These are phyloP conservation scores for Suillus weaverae DNA, from an alignment of 768 basidiomycete genomes.

Conservation along the genomic window DNA sequence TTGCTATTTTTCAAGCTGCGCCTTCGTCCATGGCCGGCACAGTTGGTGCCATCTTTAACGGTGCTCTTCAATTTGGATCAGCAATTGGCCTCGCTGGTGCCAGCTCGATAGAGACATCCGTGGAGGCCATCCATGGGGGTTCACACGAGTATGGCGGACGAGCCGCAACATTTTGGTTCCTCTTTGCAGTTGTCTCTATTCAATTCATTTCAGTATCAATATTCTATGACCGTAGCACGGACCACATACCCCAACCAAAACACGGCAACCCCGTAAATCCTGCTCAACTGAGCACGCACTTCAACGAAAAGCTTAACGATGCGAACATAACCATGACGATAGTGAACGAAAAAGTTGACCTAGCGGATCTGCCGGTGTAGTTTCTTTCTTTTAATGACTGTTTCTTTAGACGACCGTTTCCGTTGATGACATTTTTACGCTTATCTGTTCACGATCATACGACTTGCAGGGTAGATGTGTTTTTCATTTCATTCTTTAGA, in stretches of 20 bases:
- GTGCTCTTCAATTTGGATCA: conserved; percentile 51
- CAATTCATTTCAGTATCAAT: conserved; percentile 32
- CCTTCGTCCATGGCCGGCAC: conserved; percentile 52
- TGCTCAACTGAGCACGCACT: not conserved
- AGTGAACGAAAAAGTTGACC: not conserved
- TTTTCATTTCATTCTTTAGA: not conserved
- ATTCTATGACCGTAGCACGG: conserved; percentile 34
- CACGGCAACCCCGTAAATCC: not conserved
- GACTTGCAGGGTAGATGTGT: not conserved
- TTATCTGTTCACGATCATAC: not conserved
- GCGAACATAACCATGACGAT: not conserved
- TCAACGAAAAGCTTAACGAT: not conserved
- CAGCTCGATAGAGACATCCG: conserved; percentile 47
- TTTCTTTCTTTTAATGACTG: not conserved
- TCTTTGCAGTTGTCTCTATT: conserved; percentile 37
- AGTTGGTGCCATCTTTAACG: conserved; percentile 56
- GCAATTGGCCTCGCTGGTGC: conserved; percentile 52
- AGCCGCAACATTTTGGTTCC: conserved; percentile 46
- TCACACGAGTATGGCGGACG: conserved; percentile 38
- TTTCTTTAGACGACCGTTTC: not conserved
- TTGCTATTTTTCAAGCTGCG: conserved; percentile 50
- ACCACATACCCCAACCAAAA: conserved; percentile 7
- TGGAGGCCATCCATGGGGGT: conserved; percentile 37
- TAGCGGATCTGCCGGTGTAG: not conserved
- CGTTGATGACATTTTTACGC: not conserved